A percentile compares a stretch with the other conserved stretches of the same genome.
Evolutionary conservation across 345 rosid genomes (phyloP).

Genomic region (Schrenkiella parvula): DNA sequence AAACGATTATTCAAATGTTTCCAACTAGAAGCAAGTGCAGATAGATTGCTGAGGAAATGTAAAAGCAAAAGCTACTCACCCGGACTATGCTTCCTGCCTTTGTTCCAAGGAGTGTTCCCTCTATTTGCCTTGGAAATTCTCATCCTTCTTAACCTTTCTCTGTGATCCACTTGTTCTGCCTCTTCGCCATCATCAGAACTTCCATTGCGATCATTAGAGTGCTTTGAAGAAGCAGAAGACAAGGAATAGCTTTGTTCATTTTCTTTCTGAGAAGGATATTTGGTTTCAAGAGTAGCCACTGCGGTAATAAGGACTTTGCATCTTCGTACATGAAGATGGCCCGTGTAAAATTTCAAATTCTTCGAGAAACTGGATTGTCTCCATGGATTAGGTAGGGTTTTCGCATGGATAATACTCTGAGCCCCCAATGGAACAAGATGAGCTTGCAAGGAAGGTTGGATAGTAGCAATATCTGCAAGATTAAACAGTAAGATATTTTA

Average conservation of each 20-base stretch:
- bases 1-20: neutral
- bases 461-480: slow-evolving; percentile 60
- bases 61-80: slow-evolving; percentile 37
- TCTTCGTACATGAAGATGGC: slow-evolving; percentile 26
- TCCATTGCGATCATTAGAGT: slow-evolving; percentile 5
- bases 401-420: slow-evolving; percentile 38
- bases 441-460: slow-evolving; percentile 63
- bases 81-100: slow-evolving; percentile 94
- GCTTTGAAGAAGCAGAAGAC: slow-evolving; percentile 31
- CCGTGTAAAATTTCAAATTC: slow-evolving; percentile 23
- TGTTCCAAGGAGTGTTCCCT: slow-evolving; percentile 96
- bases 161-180: slow-evolving; percentile 45
- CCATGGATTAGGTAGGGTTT: slow-evolving; percentile 48
- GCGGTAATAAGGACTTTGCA: slow-evolving; percentile 30
- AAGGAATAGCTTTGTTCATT: slow-evolving; percentile 20
- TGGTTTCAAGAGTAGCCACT: slow-evolving; percentile 39
- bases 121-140: slow-evolving; percentile 89
- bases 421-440: slow-evolving; percentile 51
- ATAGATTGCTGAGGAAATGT: neutral
- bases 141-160: slow-evolving; percentile 70
- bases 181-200: slow-evolving; percentile 30
- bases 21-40: neutral
- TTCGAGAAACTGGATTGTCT: slow-evolving; percentile 37
- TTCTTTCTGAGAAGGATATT: slow-evolving; percentile 19
- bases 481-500: neutral